Evolutionary conservation across 306 rosid species (phyloP).

Genomic region (Canavalia ensiformis): DNA sequence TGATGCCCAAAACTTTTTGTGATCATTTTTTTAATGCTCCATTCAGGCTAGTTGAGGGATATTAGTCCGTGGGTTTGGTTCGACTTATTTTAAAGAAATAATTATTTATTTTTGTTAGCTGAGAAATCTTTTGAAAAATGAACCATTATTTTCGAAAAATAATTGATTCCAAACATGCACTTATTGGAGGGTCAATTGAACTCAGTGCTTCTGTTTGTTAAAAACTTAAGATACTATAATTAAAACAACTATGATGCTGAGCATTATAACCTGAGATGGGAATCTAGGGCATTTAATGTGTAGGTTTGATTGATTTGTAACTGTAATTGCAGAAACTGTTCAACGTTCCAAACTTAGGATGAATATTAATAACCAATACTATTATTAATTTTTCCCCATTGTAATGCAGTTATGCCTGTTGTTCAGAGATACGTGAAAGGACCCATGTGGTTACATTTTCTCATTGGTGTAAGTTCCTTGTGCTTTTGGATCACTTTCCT

Average conservation of each 20-base stretch:
- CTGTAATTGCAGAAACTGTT: constrained; percentile 4
- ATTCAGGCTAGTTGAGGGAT: neutral
- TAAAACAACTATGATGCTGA: constrained; percentile 19
- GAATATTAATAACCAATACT: constrained; percentile 5
- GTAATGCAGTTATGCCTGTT: constrained; percentile 84
- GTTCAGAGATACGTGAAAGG: constrained; percentile 77
- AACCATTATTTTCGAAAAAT: too few relatives aligned
- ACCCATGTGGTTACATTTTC: constrained; percentile 96
- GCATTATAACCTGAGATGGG: constrained; percentile 16
- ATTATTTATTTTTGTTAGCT: too few relatives aligned
- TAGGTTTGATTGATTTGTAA: constrained; percentile 11
- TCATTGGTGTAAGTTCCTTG: constrained; percentile 78
- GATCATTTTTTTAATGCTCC: constrained; percentile 8
- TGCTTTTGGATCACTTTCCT: constrained; percentile 26
- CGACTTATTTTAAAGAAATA: too few relatives aligned
- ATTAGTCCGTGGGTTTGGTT: neutral
- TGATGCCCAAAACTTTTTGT: neutral
- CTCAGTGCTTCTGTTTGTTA: neutral
- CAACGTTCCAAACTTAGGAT: constrained; percentile 34
- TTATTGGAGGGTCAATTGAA: neutral
- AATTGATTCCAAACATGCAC: too few relatives aligned
- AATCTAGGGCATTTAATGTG: neutral
- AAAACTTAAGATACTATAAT: constrained; percentile 14
- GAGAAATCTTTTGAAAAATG: too few relatives aligned
- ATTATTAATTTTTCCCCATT: constrained; percentile 20